Evolutionary conservation across 169 alveolate species (phyloP), one percentile per base, ranked within the genome.

Genomic region (Cryptosporidium ryanae): DNA sequence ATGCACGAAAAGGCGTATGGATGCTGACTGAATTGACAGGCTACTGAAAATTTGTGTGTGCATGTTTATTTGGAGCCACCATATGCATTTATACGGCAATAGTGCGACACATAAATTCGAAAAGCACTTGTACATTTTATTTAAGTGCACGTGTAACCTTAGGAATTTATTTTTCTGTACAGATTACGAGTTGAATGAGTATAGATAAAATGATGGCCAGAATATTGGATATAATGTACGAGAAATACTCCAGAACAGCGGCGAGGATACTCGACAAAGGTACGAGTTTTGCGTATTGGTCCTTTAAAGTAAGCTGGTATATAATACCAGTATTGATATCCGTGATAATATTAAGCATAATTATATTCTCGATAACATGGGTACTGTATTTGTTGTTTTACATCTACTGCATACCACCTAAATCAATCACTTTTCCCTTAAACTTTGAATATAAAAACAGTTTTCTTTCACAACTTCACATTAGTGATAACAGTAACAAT

Each of bases 321-420:
- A 29, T 50, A 43, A 29, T 68, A 50, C 83, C 83, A 18, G 1
- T 52, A 23, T 25, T 52, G 12, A 50, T 68, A n/a, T 46, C 55
- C 31, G 31, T 55, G n/a, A 15, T 50, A 7, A 15, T 55, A 17
- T 13, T 68, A 17, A 49, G 83, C 23, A 50, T 31, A 32, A 2
- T 52, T 5, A 54, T 49, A 21, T 68, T 68, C 34, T 31, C 44
- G 13, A n/a, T 54, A 54, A 68, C 83, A 52, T 68, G 83, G 83
- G 27, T 54, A 31, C 2, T 68, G 8, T 68, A 68, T 29, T 46
- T 68, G 25, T 25, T 17, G 15, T 68, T 68, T 68, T 68, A 68
- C 8, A 50, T 64, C 54, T 68, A 52, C 52, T 52, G 46, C 32
- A 68, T 68, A 68, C 83, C 83, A n/a, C 66, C 66, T 13, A 68